These are phyloP conservation scores for Obba rivulosa DNA, from an alignment of 768 basidiomycete genomes.

Conservation along the genomic window DNA sequence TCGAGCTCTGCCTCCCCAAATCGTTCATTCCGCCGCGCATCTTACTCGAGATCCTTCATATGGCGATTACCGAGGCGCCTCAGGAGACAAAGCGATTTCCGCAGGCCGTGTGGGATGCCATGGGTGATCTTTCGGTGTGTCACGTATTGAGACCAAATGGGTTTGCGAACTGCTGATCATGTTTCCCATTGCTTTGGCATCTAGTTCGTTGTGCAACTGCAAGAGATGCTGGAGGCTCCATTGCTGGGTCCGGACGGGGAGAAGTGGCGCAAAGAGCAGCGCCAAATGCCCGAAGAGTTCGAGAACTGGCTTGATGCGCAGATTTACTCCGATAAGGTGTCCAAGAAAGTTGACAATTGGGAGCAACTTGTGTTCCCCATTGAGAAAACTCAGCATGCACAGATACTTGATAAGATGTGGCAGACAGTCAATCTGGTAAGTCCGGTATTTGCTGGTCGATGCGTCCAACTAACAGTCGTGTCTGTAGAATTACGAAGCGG, in stretches of 20 bases:
- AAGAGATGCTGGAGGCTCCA: constrained; percentile 57
- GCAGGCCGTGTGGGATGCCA: constrained; percentile 73
- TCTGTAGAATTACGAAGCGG: constrained; percentile 51
- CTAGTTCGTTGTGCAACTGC: constrained; percentile 62
- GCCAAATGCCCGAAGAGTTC: constrained; percentile 54
- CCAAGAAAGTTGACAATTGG: constrained; percentile 42
- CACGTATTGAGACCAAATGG: background rate
- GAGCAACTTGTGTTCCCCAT: constrained; percentile 57
- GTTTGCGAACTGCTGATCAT: background rate
- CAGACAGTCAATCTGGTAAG: constrained; percentile 53
- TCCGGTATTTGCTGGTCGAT: background rate
- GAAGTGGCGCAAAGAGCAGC: constrained; percentile 43
- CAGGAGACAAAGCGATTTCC: constrained; percentile 72
- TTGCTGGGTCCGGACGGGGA: constrained; percentile 53
- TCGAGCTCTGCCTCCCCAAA: constrained; percentile 75
- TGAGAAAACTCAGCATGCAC: constrained; percentile 43
- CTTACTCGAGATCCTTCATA: constrained; percentile 60
- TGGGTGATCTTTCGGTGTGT: constrained; percentile 74
- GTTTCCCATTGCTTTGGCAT: background rate
- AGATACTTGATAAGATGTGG: constrained; percentile 60
- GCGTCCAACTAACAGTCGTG: background rate
- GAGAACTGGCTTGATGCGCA: constrained; percentile 69
- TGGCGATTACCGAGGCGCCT: constrained; percentile 69
- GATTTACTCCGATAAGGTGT: constrained; percentile 52
- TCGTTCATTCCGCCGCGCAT: constrained; percentile 63